Conservation (phyloP, 352 stramenopile species). For the Thalassiosira livingstoniorum region DNA sequence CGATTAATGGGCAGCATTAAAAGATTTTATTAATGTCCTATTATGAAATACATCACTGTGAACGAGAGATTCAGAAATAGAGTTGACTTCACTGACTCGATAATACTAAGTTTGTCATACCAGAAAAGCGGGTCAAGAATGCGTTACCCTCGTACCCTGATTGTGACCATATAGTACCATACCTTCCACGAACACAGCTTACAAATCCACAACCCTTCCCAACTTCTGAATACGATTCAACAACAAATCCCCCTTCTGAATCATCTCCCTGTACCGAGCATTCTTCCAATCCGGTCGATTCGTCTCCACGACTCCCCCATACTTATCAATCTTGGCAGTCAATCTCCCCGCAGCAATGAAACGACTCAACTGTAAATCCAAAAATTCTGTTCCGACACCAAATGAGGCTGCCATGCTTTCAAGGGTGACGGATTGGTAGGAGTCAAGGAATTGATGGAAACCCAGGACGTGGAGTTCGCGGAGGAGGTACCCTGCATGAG, state of each 20-base stretch:
- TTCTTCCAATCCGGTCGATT: conserved; percentile 98
- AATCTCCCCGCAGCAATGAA: conserved; percentile 97
- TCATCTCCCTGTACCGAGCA: conserved; percentile 97
- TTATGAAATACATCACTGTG: no score
- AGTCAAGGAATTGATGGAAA: conserved; percentile 98
- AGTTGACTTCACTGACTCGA: no score
- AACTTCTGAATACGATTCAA: conserved; percentile 99
- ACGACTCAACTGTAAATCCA: conserved; percentile 96
- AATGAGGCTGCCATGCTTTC: conserved; percentile 96
- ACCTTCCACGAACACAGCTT: no score
- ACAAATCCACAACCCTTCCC: conserved; percentile 94
- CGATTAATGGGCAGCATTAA: no score
- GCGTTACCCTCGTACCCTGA: no score
- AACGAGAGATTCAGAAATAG: no score
- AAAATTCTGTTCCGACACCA: conserved; percentile 92
- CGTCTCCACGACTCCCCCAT: conserved; percentile 97
- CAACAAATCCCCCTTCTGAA: conserved; percentile 98
- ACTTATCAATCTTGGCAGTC: conserved; percentile 99
- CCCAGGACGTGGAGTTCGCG: conserved; percentile 96
- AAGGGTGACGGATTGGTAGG: conserved; percentile 96
- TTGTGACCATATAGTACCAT: no score
- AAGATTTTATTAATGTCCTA: no score
- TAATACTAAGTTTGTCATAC: no score
- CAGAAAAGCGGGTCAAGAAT: no score
- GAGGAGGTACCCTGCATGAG: conserved; percentile 93